Percentiles rank a stretch among this genome's conserved stretches.
phyloP scores from a whole-genome alignment of 2,329 filamentous ascomycete genomes.

The Mollisiaceae sp. region DNA sequence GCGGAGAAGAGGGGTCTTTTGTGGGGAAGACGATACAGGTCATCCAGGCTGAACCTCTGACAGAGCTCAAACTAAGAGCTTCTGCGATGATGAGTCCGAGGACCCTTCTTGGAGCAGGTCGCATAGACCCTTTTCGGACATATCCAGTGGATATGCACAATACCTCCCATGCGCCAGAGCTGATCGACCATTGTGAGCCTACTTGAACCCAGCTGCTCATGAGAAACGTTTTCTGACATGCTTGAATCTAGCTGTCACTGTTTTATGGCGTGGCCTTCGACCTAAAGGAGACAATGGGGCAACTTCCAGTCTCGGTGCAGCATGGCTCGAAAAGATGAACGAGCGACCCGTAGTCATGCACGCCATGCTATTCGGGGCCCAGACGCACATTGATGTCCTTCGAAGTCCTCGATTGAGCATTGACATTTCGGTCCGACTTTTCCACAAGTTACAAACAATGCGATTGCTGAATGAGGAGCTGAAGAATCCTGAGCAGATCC shows the following conservation, averaged over 20 bases:
- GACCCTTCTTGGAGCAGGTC: conserved; percentile 15
- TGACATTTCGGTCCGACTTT: conserved; percentile 18
- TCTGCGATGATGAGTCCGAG: conserved; percentile 13
- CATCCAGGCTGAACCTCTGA: not conserved
- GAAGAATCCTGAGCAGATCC: conserved; percentile 10
- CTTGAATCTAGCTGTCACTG: conserved; percentile 11
- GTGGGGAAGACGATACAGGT: not conserved
- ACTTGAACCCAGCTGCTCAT: not conserved
- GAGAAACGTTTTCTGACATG: not conserved
- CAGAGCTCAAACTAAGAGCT: not conserved
- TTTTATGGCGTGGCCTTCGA: conserved; percentile 20
- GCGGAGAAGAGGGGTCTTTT: not conserved
- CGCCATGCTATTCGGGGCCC: conserved; percentile 21
- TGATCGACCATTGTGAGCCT: conserved; percentile 24
- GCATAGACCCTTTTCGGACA: conserved; percentile 16
- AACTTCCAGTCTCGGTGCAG: not conserved
- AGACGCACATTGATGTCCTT: conserved; percentile 21
- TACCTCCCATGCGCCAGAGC: conserved; percentile 12
- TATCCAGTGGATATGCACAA: not conserved
- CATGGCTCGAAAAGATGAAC: conserved; percentile 18
- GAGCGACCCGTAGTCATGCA: conserved; percentile 20
- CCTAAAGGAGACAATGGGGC: not conserved
- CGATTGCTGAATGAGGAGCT: conserved; percentile 24
- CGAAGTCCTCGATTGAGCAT: conserved; percentile 13
- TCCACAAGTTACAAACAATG: conserved; percentile 26